Evolutionary conservation across 1,284 basidiomycete genomes (phyloP), one percentile per base, ranked within the genome.

Genomic region (Puccinia polysora): DNA sequence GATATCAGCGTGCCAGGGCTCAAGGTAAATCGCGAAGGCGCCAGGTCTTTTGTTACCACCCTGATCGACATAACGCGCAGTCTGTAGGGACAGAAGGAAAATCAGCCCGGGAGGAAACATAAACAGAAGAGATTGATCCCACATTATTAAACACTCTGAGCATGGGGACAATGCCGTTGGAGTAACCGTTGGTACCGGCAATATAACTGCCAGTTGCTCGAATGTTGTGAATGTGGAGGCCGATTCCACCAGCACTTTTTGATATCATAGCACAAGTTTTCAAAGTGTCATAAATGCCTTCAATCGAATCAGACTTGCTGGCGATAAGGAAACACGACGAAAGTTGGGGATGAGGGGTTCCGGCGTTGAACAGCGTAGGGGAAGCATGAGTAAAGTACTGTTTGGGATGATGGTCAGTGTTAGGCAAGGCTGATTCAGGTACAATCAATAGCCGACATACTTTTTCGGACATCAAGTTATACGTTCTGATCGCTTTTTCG

Each of bases 201-300:
- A 94, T 94, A 80, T 91, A 91, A 28, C 82, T 81, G 85, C 95
- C 95, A 74, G 95, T 97, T 30, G 93, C 92, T 68, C 96, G 89
- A 77, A 99, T 97, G 81, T 89, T 90, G 83, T 97, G 94, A 76
- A 99, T 97, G 82, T 85, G 92, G 74, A 99, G 83, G 75, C 96
- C 96, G 79, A 98, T 97, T 76, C 95, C 96, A 78, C 95, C 95
- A 47, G 96, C 96, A 28, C 92, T 96, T 85, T 99, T 98, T 79
- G 91, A 95, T 81, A 99, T 99, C 90, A 97, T 94, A 1, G 96
- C 96, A 80, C 96, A 98, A 74, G 87, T 91, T 84, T 97, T 98
- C 77, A 99, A 85, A 0, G 95, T 98, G 79, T 97, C 94, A 81
- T 98, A 98, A 81, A 99, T 98, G 50, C 95, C 96, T 77, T 98